These are phyloP conservation scores for Phlyctochytrium arcticum DNA, from an alignment of 192 early-diverging fungal genomes.

Conservation along the genomic window DNA sequence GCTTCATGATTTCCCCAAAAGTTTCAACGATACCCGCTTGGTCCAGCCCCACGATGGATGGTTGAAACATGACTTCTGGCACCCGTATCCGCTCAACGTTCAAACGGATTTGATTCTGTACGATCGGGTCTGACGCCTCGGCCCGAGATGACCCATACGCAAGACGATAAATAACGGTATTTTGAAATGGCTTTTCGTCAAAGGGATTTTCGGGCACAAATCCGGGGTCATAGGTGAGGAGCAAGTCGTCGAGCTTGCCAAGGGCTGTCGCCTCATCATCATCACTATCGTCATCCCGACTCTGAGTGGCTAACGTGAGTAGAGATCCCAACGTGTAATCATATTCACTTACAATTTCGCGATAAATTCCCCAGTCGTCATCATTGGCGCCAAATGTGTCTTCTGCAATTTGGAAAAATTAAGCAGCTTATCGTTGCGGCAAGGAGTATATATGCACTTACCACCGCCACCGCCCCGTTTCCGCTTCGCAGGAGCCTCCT, in stretches of 20 bases:
- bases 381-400: constrained; percentile 94
- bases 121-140: constrained; percentile 42
- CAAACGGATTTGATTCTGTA: constrained; percentile 75
- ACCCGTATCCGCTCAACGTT: constrained; percentile 89
- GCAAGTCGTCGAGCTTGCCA: constrained; percentile 64
- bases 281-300: constrained; percentile 73
- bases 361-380: constrained; percentile 89
- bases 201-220: constrained; percentile 72
- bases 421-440: neutral
- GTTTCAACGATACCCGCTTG: constrained; percentile 81
- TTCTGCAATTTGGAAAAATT: constrained; percentile 47
- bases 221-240: constrained; percentile 68
- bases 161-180: constrained; percentile 71
- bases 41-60: constrained; percentile 78
- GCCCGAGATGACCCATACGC: constrained; percentile 56
- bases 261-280: constrained; percentile 68
- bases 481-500: constrained; percentile 50
- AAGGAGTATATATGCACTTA: neutral
- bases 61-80: constrained; percentile 89
- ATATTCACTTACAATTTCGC: constrained; percentile 67
- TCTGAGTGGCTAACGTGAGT: constrained; percentile 33
- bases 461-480: constrained; percentile 50
- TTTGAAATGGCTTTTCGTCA: constrained; percentile 59
- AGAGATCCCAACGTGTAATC: neutral
- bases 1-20: constrained; percentile 25